Evolutionary conservation across 495 filamentous ascomycete species (phyloP).

Genomic region (Penicillium herquei): DNA sequence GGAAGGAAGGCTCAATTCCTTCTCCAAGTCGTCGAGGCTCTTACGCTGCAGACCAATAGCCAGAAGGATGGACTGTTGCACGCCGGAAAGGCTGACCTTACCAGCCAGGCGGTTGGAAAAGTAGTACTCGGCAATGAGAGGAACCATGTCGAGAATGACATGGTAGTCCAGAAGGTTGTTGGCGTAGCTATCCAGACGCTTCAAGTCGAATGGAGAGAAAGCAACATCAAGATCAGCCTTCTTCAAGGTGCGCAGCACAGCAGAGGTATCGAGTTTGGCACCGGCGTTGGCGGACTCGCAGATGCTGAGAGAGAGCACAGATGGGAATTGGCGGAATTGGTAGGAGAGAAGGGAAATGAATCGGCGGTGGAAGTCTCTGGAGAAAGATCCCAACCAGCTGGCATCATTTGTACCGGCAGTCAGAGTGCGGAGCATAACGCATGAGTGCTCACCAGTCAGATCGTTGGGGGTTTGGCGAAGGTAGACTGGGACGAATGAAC

Average conservation of each 20-base stretch:
- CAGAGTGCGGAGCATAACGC: constrained; percentile 87
- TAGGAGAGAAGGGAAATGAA: constrained; percentile 87
- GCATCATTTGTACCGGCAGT: constrained; percentile 60
- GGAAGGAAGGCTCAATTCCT: constrained; percentile 69
- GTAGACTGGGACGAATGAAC: constrained; percentile 86
- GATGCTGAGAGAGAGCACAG: constrained; percentile 79
- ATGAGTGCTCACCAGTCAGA: constrained; percentile 94
- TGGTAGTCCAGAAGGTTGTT: constrained; percentile 98
- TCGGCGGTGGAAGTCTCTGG: constrained; percentile 87
- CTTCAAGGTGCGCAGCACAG: constrained; percentile 52
- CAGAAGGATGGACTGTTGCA: constrained; percentile 83
- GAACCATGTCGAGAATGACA: constrained; percentile 92
- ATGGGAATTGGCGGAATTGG: constrained; percentile 84
- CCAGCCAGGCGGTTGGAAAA: constrained; percentile 72
- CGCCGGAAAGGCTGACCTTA: constrained; percentile 65
- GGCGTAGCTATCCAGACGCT: constrained; percentile 89
- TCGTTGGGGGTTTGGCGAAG: constrained; percentile 95
- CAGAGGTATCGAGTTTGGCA: constrained; percentile 54
- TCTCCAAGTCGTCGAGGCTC: constrained; percentile 74
- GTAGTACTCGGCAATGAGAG: constrained; percentile 73
- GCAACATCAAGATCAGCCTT: constrained; percentile 71
- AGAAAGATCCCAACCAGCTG: constrained; percentile 84
- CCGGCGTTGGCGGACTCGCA: constrained; percentile 80
- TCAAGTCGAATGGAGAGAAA: constrained; percentile 90
- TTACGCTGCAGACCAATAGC: constrained; percentile 89